Conservation (phyloP, 306 rosid genomes). For the Medicago arabica region DNA sequence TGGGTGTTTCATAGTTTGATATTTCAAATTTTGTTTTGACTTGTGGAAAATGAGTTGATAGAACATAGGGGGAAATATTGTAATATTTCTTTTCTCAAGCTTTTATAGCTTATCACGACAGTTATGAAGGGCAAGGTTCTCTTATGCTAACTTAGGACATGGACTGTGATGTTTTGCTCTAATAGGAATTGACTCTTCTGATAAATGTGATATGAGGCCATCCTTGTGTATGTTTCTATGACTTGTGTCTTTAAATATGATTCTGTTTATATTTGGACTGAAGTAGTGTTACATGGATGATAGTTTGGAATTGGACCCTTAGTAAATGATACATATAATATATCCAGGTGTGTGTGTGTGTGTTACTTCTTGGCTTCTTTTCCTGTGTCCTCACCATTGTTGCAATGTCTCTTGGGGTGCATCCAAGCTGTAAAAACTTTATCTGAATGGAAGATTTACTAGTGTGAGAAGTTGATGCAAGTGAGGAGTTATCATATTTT, state of each 20-base stretch:
- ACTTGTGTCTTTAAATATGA: slow-evolving; percentile 1
- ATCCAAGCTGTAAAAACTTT: not conserved
- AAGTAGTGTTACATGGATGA: not conserved
- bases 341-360: not conserved
- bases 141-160: not conserved
- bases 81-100: slow-evolving; percentile 3
- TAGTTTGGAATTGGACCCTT: too few species aligned
- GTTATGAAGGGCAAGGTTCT: slow-evolving; percentile 21
- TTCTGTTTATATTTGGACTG: too few species aligned
- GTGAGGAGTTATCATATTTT: not conserved
- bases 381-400: too few species aligned
- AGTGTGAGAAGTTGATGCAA: not conserved
- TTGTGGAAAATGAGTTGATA: slow-evolving; percentile 25
- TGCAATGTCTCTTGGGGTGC: too few species aligned
- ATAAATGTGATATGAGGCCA: slow-evolving; percentile 6
- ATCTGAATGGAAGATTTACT: not conserved
- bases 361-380: not conserved
- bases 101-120: slow-evolving; percentile 6
- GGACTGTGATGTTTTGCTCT: slow-evolving; percentile 9
- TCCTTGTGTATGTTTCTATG: slow-evolving; percentile 1
- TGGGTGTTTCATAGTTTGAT: slow-evolving; percentile 34
- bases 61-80: not conserved
- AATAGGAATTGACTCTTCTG: not conserved
- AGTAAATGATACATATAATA: not conserved
- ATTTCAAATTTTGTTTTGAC: not conserved